These are phyloP conservation scores for Durotheca rogersii DNA, from an alignment of 495 filamentous ascomycete genomes.

Conservation along the genomic window DNA sequence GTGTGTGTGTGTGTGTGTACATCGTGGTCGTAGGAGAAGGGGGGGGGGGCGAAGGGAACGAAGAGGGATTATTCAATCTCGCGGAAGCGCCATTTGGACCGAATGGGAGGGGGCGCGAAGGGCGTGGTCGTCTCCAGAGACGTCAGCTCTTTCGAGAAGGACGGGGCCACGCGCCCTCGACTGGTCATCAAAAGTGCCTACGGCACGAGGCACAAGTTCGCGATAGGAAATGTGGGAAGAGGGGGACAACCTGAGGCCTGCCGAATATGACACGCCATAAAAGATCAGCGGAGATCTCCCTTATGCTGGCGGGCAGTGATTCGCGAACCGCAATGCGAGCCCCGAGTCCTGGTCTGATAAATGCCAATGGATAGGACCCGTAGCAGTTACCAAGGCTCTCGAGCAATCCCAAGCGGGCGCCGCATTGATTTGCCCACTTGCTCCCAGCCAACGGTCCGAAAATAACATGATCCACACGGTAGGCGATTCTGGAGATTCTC, in stretches of 20 bases:
- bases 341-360: conserved; percentile 3
- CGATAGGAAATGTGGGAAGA: conserved; percentile 23
- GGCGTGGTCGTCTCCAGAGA: conserved; percentile 2
- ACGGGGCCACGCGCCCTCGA: conserved; percentile 6
- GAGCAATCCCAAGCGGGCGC: too few relatives aligned
- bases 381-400: too few relatives aligned
- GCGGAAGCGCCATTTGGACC: background rate
- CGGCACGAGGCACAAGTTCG: conserved; percentile 3
- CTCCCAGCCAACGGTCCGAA: conserved; percentile 1
- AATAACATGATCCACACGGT: background rate
- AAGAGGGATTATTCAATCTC: background rate
- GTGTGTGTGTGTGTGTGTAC: too few relatives aligned
- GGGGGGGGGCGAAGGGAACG: too few relatives aligned
- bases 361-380: too few relatives aligned
- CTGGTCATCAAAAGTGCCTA: conserved; percentile 4
- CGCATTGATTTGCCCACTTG: too few relatives aligned
- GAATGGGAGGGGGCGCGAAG: too few relatives aligned
- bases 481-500: background rate
- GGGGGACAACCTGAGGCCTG: conserved; percentile 13
- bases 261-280: conserved; percentile 27
- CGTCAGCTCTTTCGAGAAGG: conserved; percentile 1
- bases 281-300: conserved; percentile 23
- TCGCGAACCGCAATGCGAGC: conserved; percentile 18
- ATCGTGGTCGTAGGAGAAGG: background rate
- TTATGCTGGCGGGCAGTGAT: conserved; percentile 26